A percentile compares a stretch with the other conserved stretches of the same genome.
These are phyloP conservation scores for Saraca asoca DNA, from an alignment of 331 rosid species.

Conservation along the genomic window DNA sequence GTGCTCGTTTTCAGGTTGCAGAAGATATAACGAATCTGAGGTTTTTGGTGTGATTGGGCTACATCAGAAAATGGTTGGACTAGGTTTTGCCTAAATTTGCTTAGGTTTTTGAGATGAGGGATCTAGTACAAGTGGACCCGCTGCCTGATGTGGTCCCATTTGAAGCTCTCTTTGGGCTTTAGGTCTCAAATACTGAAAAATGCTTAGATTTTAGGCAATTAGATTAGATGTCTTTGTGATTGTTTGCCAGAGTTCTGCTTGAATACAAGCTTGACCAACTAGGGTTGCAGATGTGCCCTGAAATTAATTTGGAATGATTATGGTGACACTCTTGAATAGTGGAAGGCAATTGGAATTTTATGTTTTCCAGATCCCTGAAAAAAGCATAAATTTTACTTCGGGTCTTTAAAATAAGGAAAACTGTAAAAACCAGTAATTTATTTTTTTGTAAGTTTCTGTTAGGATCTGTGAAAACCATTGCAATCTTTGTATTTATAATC, in stretches of 20 bases:
- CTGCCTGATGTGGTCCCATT: neutral
- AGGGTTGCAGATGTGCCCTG: too few species aligned
- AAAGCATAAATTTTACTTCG: neutral
- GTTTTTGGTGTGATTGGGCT: neutral
- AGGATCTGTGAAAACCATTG: neutral
- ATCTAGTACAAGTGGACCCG: neutral
- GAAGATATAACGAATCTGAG: neutral
- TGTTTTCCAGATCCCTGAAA: too few species aligned
- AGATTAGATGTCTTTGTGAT: neutral
- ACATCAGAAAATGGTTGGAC: neutral
- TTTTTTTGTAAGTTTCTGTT: slow-evolving; percentile 2
- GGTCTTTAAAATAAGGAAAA: neutral
- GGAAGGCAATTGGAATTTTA: neutral
- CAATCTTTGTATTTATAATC: too few species aligned
- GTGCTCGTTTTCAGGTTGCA: neutral
- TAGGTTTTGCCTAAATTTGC: neutral
- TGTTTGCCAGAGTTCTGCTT: neutral
- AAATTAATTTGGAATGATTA: neutral
- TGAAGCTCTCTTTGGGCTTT: slow-evolving; percentile 6
- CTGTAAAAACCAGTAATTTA: neutral
- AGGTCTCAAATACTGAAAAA: neutral
- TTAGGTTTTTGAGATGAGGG: neutral
- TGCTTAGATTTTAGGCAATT: neutral
- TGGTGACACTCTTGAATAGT: neutral
- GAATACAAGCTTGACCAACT: slow-evolving; percentile 15